These are phyloP conservation scores for Geotrichum siamense DNA, from an alignment of 1,139 yeast genomes.

Conservation along the genomic window DNA sequence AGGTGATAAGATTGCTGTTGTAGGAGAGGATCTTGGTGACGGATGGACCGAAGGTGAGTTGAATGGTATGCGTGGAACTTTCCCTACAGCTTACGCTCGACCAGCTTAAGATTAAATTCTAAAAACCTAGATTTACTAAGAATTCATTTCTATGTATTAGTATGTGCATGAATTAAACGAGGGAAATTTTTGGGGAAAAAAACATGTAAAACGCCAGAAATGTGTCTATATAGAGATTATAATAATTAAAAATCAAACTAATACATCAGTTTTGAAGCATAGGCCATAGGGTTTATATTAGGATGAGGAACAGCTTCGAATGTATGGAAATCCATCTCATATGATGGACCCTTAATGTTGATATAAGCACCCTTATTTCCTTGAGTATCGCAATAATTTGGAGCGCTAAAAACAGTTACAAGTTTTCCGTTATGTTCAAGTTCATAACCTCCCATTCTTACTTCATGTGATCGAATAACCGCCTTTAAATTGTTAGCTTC, in stretches of 20 bases:
- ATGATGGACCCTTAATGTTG: conserved; percentile 53
- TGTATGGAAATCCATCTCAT: conserved; percentile 47
- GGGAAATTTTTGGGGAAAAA: too few species aligned
- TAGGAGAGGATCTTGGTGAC: conserved; percentile 71
- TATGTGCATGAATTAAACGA: too few species aligned
- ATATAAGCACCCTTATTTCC: conserved; percentile 89
- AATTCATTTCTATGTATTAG: too few species aligned
- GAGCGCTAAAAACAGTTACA: conserved; percentile 93
- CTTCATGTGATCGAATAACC: conserved; percentile 90
- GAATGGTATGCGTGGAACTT: conserved; percentile 63
- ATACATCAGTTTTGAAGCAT: conserved; percentile 43
- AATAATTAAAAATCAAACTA: too few species aligned
- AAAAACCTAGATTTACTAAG: too few species aligned
- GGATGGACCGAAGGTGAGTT: conserved; percentile 97
- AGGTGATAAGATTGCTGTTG: conserved; percentile 69
- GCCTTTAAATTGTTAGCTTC: conserved; percentile 63
- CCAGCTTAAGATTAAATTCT: conserved; percentile 5
- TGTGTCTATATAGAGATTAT: too few species aligned
- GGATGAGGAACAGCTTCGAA: conserved; percentile 89
- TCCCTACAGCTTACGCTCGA: conserved; percentile 69
- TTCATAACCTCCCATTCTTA: conserved; percentile 84
- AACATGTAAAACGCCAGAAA: too few species aligned
- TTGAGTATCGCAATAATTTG: conserved; percentile 90
- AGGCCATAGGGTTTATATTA: conserved; percentile 90
- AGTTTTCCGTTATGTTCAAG: conserved; percentile 79